phyloP scores from a whole-genome alignment of 2,329 filamentous ascomycete species.

The Penicillium expansum region DNA sequence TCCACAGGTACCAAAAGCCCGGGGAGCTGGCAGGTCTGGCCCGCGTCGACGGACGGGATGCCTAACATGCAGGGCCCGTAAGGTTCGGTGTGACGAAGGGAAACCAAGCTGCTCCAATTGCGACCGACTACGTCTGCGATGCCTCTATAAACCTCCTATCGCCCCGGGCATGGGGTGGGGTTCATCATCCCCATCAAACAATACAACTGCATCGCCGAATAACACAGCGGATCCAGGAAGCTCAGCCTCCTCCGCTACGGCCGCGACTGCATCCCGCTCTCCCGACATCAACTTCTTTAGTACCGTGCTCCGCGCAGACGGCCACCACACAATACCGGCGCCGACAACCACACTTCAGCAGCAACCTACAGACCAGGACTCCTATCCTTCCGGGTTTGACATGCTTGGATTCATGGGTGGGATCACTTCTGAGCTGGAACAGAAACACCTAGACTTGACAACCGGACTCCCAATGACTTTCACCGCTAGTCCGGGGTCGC shows the following conservation, averaged over 20 bases:
- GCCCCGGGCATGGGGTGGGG: constrained; percentile 12
- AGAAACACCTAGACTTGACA: constrained; percentile 34
- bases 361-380: constrained; percentile 3
- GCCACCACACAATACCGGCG: constrained; percentile 16
- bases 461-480: constrained; percentile 20
- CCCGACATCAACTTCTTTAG: constrained; percentile 29
- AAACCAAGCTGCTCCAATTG: constrained; percentile 38
- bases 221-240: not conserved
- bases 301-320: constrained; percentile 29
- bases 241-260: not conserved
- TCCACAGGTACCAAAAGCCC: constrained; percentile 27
- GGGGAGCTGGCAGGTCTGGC: constrained; percentile 35
- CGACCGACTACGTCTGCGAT: constrained; percentile 31
- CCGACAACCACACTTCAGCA: constrained; percentile 3
- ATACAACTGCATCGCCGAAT: not conserved
- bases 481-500: constrained; percentile 10
- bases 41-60: constrained; percentile 37
- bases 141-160: constrained; percentile 29
- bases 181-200: not conserved
- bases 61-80: constrained; percentile 36
- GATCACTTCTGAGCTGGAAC: constrained; percentile 36
- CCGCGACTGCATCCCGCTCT: constrained; percentile 10
- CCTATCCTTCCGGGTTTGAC: constrained; percentile 27
- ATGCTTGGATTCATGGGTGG: constrained; percentile 40
- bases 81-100: constrained; percentile 37